Percentiles rank a stretch among this genome's conserved stretches.
Conservation (phyloP, 371 early-diverging fungal genomes). For the Apophysomyces variabilis region DNA sequence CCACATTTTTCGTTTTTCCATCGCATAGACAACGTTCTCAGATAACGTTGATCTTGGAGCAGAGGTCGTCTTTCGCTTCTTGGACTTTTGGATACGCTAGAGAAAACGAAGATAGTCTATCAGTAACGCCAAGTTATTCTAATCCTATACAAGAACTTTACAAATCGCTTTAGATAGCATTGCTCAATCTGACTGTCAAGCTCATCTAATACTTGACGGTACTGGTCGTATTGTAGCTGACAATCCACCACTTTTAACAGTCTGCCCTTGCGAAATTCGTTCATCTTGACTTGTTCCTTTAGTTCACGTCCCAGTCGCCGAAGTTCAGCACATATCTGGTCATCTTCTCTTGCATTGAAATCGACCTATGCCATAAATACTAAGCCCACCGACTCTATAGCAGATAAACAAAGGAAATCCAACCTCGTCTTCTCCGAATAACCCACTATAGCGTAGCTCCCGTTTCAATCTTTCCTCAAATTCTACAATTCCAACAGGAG, state of each 20-base stretch:
- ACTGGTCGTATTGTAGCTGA: conserved; percentile 88
- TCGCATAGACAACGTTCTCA: conserved; percentile 52
- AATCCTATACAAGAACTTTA: conserved; percentile 33
- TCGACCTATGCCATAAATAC: conserved; percentile 42
- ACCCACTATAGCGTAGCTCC: conserved; percentile 81
- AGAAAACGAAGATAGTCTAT: conserved; percentile 9
- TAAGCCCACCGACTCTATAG: not conserved
- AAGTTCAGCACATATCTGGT: conserved; percentile 81
- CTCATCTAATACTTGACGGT: conserved; percentile 84
- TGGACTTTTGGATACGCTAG: conserved; percentile 74
- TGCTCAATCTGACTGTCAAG: conserved; percentile 86
- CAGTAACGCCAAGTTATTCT: not conserved
- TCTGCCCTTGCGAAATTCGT: conserved; percentile 67
- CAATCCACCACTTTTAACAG: conserved; percentile 71
- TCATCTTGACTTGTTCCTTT: conserved; percentile 70
- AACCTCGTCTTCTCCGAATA: conserved; percentile 80
- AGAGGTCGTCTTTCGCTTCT: conserved; percentile 68
- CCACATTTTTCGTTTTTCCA: conserved; percentile 57
- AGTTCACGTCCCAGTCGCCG: conserved; percentile 72
- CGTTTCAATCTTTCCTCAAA: conserved; percentile 83
- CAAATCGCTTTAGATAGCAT: conserved; percentile 83
- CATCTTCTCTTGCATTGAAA: conserved; percentile 77
- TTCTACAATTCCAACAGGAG: conserved; percentile 23
- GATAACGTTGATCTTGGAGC: conserved; percentile 57
- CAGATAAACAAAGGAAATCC: conserved; percentile 4